phyloP scores from a whole-genome alignment of 768 basidiomycete genomes.

The Amanita muscaria region DNA sequence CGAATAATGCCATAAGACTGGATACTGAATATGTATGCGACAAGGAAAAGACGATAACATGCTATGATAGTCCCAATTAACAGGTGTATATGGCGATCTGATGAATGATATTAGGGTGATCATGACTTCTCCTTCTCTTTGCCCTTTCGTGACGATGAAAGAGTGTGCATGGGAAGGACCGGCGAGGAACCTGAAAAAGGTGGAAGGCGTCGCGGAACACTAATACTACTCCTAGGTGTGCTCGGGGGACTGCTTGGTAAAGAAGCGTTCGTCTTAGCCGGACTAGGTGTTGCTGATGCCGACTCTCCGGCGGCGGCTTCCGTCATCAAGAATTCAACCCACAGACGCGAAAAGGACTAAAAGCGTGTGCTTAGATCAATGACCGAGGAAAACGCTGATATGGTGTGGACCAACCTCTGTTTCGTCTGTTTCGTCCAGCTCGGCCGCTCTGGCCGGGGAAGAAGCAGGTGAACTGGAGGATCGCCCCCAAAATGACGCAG shows the following conservation, averaged over 20 bases:
- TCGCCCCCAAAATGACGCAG: slow-evolving; percentile 35
- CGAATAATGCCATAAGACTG: no score
- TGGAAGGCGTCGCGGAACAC: slow-evolving; percentile 21
- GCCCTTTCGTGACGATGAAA: slow-evolving; percentile 19
- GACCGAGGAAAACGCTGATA: background rate
- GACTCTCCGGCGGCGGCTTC: slow-evolving; percentile 57
- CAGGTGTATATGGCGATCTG: no score
- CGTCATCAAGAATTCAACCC: slow-evolving; percentile 96
- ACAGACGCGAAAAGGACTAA: slow-evolving; percentile 93
- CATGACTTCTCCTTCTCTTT: slow-evolving; percentile 19
- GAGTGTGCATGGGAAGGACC: slow-evolving; percentile 17
- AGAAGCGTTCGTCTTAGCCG: slow-evolving; percentile 22
- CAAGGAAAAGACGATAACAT: no score
- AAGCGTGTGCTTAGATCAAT: slow-evolving; percentile 1
- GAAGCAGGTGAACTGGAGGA: slow-evolving; percentile 23
- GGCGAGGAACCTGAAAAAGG: slow-evolving; percentile 24
- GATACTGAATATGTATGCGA: no score
- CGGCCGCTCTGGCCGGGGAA: slow-evolving; percentile 34
- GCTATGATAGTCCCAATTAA: no score
- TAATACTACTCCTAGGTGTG: slow-evolving; percentile 8
- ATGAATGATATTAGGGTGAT: no score
- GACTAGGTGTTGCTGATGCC: slow-evolving; percentile 14
- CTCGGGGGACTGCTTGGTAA: slow-evolving; percentile 25
- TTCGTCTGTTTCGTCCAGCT: slow-evolving; percentile 74
- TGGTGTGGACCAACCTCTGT: slow-evolving; percentile 50